A percentile compares a stretch with the other conserved stretches of the same genome.
Conservation (phyloP, 176 grass and related monocot genomes). For the Oropetium thomaeum region DNA sequence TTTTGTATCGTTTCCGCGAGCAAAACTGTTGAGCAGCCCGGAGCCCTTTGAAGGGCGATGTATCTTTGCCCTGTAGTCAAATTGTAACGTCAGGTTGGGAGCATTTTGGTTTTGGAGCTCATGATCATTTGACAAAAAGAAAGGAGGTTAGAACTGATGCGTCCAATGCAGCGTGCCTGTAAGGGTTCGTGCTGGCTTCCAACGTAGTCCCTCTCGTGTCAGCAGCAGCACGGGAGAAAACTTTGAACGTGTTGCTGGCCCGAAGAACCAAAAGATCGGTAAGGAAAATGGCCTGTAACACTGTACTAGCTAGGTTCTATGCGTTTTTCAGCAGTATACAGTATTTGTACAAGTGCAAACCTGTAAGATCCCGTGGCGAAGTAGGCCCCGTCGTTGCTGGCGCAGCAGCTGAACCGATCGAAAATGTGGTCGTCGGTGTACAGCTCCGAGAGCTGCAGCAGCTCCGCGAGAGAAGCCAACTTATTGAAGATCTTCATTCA, state of each 20-base stretch:
- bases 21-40: slow-evolving; percentile 24
- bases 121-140: not conserved
- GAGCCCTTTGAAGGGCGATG: not conserved
- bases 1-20: slow-evolving; percentile 22
- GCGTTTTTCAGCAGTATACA: not conserved
- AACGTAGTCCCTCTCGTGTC: slow-evolving; percentile 40
- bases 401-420: slow-evolving; percentile 67
- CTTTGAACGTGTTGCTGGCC: slow-evolving; percentile 59
- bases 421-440: slow-evolving; percentile 76
- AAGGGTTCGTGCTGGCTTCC: slow-evolving; percentile 70
- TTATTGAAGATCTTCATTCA: not conserved
- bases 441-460: slow-evolving; percentile 57
- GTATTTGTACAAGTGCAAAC: slow-evolving; percentile 15
- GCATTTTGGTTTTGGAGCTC: not conserved
- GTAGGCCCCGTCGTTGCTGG: slow-evolving; percentile 53
- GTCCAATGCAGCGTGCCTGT: slow-evolving; percentile 33
- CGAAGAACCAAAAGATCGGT: slow-evolving; percentile 11
- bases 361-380: slow-evolving; percentile 87
- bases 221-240: slow-evolving; percentile 48
- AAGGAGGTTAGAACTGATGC: not conserved
- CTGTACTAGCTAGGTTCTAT: not conserved
- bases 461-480: not conserved
- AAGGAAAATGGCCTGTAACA: not conserved
- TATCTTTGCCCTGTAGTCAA: slow-evolving; percentile 23
- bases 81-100: not conserved